These are phyloP conservation scores for Colletotrichum orbiculare DNA, from an alignment of 2,329 filamentous ascomycete genomes.

Conservation along the genomic window DNA sequence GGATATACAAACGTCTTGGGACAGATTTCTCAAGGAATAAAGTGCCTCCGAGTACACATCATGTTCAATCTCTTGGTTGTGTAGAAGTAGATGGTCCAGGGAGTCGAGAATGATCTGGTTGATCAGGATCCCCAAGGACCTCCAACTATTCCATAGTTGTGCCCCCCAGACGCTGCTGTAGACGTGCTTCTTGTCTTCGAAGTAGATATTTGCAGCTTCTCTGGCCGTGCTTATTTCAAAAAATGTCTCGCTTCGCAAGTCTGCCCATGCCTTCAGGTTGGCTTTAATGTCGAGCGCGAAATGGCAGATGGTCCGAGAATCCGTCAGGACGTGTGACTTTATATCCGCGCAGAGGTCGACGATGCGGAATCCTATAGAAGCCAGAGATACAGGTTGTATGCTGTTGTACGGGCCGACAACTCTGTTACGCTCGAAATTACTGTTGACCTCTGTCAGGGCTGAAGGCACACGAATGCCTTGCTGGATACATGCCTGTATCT, in stretches of 20 bases:
- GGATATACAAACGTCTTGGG: slow-evolving; percentile 16
- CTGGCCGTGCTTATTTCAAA: background rate
- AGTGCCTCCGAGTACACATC: slow-evolving; percentile 1
- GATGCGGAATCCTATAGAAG: slow-evolving; percentile 36
- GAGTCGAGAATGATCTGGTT: slow-evolving; percentile 33
- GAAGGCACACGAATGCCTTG: slow-evolving; percentile 34
- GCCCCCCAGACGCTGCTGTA: slow-evolving; percentile 36
- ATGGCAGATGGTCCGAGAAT: slow-evolving; percentile 27
- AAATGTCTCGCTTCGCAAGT: background rate
- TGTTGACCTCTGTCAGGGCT: slow-evolving; percentile 14
- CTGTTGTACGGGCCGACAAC: background rate
- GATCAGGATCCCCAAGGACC: slow-evolving; percentile 33
- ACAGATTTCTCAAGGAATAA: background rate
- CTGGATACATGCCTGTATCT: slow-evolving; percentile 39
- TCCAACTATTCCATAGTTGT: slow-evolving; percentile 41
- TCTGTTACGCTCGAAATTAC: slow-evolving; percentile 14
- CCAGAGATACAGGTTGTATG: slow-evolving; percentile 23
- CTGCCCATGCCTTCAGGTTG: slow-evolving; percentile 9
- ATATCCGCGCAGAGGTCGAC: slow-evolving; percentile 39
- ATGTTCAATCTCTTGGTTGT: background rate
- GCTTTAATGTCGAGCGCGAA: slow-evolving; percentile 14
- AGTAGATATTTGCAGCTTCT: background rate
- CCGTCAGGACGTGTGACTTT: slow-evolving; percentile 33
- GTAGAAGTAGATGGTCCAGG: background rate
- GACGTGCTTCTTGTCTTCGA: slow-evolving; percentile 35